phyloP scores from a whole-genome alignment of 495 filamentous ascomycete species.

The Letharia lupina region DNA sequence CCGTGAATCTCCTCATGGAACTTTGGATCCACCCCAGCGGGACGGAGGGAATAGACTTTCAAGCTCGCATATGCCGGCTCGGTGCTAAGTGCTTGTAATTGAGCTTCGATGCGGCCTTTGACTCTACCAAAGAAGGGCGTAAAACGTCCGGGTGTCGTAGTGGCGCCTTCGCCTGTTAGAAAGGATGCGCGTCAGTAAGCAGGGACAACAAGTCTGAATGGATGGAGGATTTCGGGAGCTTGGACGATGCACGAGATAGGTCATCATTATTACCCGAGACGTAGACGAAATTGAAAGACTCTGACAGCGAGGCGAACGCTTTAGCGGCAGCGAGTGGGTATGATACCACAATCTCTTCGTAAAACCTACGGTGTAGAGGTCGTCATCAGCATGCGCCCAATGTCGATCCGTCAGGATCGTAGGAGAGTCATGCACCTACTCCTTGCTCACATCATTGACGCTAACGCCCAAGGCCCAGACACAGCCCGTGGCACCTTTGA shows the following conservation, averaged over 20 bases:
- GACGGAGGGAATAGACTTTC: slow-evolving; percentile 34
- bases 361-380: slow-evolving; percentile 40
- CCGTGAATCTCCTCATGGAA: slow-evolving; percentile 42
- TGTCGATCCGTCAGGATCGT: not conserved
- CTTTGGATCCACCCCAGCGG: slow-evolving; percentile 42
- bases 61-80: slow-evolving; percentile 34
- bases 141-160: slow-evolving; percentile 41
- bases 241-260: not conserved
- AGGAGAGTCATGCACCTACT: slow-evolving; percentile 36
- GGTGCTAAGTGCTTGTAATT: slow-evolving; percentile 40
- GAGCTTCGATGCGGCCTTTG: slow-evolving; percentile 55
- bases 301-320: slow-evolving; percentile 47
- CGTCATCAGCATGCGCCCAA: not conserved
- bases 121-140: slow-evolving; percentile 49
- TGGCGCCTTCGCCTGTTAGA: slow-evolving; percentile 36
- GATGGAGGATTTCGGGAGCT: not conserved
- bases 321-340: slow-evolving; percentile 54
- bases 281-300: slow-evolving; percentile 60
- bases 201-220: not conserved
- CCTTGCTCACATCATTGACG: slow-evolving; percentile 47
- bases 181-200: not conserved
- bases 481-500: slow-evolving; percentile 55
- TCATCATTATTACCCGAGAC: slow-evolving; percentile 41
- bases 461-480: slow-evolving; percentile 66
- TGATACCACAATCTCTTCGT: slow-evolving; percentile 56